These are phyloP conservation scores for Quercus agrifolia DNA, from an alignment of 306 rosid genomes.

Conservation along the genomic window DNA sequence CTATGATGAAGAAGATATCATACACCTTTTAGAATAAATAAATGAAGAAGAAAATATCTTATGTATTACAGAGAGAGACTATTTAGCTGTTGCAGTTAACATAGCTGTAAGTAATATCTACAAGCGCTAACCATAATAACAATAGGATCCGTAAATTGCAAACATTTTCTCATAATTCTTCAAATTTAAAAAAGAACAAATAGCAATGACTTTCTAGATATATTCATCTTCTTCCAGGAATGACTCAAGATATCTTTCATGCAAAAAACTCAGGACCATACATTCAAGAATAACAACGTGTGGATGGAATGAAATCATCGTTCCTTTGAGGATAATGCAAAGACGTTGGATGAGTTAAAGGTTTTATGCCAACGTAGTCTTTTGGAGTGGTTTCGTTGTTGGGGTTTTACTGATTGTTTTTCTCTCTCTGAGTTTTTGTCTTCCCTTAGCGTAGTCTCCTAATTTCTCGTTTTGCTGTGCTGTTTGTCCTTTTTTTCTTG, in stretches of 20 bases:
- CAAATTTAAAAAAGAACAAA: not conserved
- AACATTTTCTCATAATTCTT: not conserved
- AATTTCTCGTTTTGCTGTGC: too few relatives aligned
- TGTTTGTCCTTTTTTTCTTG: too few relatives aligned
- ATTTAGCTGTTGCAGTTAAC: not conserved
- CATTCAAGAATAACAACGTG: not conserved
- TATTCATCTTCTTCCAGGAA: not conserved
- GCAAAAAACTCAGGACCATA: not conserved
- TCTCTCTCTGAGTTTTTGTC: too few relatives aligned
- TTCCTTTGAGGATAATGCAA: too few relatives aligned
- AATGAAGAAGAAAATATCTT: not conserved
- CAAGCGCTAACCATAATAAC: not conserved
- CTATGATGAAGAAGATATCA: not conserved
- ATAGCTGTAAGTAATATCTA: not conserved
- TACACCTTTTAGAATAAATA: not conserved
- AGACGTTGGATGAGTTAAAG: too few relatives aligned
- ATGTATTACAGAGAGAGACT: not conserved
- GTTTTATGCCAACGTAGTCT: too few relatives aligned
- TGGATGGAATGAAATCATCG: too few relatives aligned
- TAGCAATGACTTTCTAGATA: not conserved
- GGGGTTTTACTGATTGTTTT: too few relatives aligned
- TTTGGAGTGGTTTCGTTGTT: too few relatives aligned
- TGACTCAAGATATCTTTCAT: not conserved
- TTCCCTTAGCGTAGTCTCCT: too few relatives aligned
- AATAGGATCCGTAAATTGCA: not conserved